Conservation (phyloP, 1,284 basidiomycete genomes). For the Puccinia polysora region DNA sequence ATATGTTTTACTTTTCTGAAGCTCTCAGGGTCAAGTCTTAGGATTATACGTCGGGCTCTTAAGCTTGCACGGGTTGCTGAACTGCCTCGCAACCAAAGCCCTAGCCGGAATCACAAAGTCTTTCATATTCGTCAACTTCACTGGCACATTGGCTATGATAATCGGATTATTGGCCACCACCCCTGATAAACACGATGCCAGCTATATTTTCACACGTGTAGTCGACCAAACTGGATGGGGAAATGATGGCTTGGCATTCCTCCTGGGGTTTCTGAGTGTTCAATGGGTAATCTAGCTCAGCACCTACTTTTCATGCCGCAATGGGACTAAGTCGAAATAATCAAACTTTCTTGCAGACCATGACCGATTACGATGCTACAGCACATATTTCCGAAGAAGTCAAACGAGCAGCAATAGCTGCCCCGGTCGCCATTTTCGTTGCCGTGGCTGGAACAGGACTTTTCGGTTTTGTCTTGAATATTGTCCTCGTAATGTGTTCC, state of each 20-base stretch:
- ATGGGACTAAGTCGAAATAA: too few relatives aligned
- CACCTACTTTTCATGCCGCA: constrained; percentile 29
- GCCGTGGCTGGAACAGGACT: constrained; percentile 73
- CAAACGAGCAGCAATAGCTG: constrained; percentile 77
- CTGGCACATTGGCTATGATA: constrained; percentile 64
- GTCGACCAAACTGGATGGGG: constrained; percentile 66
- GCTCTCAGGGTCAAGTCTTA: constrained; percentile 63
- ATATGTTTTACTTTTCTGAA: constrained; percentile 44
- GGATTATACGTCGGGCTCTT: constrained; percentile 70
- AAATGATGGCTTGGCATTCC: constrained; percentile 73
- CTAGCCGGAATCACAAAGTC: constrained; percentile 71
- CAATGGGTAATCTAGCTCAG: constrained; percentile 61
- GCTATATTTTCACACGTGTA: constrained; percentile 65
- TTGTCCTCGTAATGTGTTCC: constrained; percentile 71
- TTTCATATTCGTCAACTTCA: constrained; percentile 84
- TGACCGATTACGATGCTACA: constrained; percentile 56
- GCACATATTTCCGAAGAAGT: constrained; percentile 93
- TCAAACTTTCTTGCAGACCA: constrained; percentile 17
- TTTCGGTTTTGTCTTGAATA: constrained; percentile 74
- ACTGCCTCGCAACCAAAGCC: constrained; percentile 73
- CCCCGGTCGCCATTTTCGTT: constrained; percentile 69
- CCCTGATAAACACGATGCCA: constrained; percentile 69
- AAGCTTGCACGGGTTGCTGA: constrained; percentile 69
- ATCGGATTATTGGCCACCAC: constrained; percentile 77
- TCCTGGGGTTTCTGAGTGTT: constrained; percentile 80